Conservation (phyloP, 2,329 filamentous ascomycete genomes). For the Fusarium ambrosium region DNA sequence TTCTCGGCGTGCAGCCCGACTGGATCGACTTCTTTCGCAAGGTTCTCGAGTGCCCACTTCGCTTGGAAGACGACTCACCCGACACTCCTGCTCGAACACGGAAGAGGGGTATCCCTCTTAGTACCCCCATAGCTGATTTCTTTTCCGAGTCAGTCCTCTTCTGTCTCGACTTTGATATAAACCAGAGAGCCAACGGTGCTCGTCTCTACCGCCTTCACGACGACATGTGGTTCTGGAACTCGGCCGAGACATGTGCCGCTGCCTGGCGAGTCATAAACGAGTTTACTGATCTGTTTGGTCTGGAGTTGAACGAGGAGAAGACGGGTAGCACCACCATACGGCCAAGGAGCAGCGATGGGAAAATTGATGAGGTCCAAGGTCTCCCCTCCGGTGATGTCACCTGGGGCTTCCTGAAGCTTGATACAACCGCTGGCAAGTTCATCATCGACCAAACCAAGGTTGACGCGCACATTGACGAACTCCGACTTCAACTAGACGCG, state of each 20-base stretch:
- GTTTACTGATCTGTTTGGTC: background rate
- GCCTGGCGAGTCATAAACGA: background rate
- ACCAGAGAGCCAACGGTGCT: background rate
- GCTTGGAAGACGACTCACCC: background rate
- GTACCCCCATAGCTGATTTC: background rate
- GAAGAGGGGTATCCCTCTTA: background rate
- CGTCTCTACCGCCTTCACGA: background rate
- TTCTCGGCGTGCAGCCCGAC: background rate
- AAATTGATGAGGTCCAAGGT: background rate
- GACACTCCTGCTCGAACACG: background rate
- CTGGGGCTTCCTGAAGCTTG: background rate
- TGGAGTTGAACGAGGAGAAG: background rate
- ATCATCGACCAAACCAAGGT: background rate
- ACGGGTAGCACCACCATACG: background rate
- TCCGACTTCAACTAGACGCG: background rate
- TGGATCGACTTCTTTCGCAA: background rate
- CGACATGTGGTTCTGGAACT: conserved; percentile 1
- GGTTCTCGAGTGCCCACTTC: background rate
- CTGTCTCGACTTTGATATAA: background rate
- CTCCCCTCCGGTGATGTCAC: background rate
- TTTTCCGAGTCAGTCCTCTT: background rate
- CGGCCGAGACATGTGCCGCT: background rate
- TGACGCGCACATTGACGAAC: background rate
- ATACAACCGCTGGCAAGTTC: background rate
- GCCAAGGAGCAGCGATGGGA: background rate